Evolutionary conservation across 2,329 filamentous ascomycete species (phyloP).

Genomic region (Thelonectria olida): DNA sequence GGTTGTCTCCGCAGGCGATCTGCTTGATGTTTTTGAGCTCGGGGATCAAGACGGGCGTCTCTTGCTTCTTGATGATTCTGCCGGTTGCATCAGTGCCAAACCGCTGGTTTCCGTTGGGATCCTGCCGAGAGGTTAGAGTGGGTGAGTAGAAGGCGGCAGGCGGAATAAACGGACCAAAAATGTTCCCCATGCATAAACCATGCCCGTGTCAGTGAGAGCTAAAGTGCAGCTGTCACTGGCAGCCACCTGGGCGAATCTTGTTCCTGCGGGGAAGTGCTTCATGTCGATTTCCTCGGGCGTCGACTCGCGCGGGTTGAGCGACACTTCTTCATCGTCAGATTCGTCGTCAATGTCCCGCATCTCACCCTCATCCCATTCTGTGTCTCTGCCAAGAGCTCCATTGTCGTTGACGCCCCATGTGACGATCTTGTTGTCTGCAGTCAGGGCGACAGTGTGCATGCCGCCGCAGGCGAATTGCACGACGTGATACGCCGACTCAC

Average conservation of each 20-base stretch:
- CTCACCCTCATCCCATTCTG: slow-evolving; percentile 64
- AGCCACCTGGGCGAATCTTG: slow-evolving; percentile 65
- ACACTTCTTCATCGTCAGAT: slow-evolving; percentile 50
- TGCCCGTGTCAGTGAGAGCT: slow-evolving; percentile 72
- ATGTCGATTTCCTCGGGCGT: slow-evolving; percentile 68
- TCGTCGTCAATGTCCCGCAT: slow-evolving; percentile 59
- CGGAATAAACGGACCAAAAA: slow-evolving; percentile 65
- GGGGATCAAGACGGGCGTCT: background rate
- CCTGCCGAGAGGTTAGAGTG: too few species aligned
- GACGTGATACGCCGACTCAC: slow-evolving; percentile 44
- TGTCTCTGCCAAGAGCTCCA: slow-evolving; percentile 77
- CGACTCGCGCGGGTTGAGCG: slow-evolving; percentile 73
- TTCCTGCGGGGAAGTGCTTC: slow-evolving; percentile 62
- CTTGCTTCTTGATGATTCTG: background rate
- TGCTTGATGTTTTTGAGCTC: background rate
- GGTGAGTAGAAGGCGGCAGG: too few species aligned
- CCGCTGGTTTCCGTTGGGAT: background rate
- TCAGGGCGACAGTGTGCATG: slow-evolving; percentile 79
- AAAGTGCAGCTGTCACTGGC: slow-evolving; percentile 77
- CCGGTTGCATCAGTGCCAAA: background rate
- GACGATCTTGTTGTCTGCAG: slow-evolving; percentile 77
- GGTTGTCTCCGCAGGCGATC: background rate
- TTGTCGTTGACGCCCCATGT: slow-evolving; percentile 88
- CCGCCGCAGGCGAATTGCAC: slow-evolving; percentile 77
- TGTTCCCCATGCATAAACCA: slow-evolving; percentile 80